Evolutionary conservation across 2,329 filamentous ascomycete genomes (phyloP).

Genomic region (Hyphodiscus sp.): DNA sequence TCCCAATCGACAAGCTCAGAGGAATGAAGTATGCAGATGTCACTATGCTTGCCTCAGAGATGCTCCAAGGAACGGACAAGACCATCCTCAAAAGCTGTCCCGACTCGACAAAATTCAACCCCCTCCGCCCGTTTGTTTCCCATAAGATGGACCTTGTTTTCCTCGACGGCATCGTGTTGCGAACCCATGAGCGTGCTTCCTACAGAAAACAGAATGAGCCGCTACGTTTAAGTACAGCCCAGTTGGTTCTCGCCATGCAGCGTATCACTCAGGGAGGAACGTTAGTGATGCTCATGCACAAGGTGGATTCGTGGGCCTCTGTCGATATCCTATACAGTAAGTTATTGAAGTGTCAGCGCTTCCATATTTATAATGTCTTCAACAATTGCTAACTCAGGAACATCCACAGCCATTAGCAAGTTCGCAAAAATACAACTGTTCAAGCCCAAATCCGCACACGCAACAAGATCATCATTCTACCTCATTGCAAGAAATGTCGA

Average conservation of each 20-base stretch:
- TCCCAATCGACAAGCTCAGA: neutral
- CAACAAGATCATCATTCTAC: constrained; percentile 21
- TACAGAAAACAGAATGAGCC: constrained; percentile 15
- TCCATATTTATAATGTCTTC: neutral
- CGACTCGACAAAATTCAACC: constrained; percentile 9
- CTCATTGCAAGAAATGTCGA: constrained; percentile 22
- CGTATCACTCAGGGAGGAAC: constrained; percentile 16
- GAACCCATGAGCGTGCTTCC: constrained; percentile 18
- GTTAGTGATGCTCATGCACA: constrained; percentile 23
- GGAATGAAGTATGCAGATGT: constrained; percentile 9
- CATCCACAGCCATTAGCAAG: constrained; percentile 10
- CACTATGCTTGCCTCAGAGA: constrained; percentile 18
- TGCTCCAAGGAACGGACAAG: constrained; percentile 1
- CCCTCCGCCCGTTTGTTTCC: constrained; percentile 13
- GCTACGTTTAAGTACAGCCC: constrained; percentile 14
- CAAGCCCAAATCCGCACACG: constrained; percentile 21
- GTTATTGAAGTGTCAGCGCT: neutral
- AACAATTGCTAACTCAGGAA: neutral
- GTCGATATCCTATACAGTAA: constrained; percentile 14
- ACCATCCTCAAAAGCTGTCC: constrained; percentile 13
- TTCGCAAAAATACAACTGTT: constrained; percentile 20
- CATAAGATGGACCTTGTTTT: constrained; percentile 25
- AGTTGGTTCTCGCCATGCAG: constrained; percentile 22
- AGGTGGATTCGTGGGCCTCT: constrained; percentile 17
- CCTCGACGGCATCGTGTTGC: constrained; percentile 23